Conservation (phyloP, 1,284 basidiomycete genomes). For the Malassezia arunalokei region DNA sequence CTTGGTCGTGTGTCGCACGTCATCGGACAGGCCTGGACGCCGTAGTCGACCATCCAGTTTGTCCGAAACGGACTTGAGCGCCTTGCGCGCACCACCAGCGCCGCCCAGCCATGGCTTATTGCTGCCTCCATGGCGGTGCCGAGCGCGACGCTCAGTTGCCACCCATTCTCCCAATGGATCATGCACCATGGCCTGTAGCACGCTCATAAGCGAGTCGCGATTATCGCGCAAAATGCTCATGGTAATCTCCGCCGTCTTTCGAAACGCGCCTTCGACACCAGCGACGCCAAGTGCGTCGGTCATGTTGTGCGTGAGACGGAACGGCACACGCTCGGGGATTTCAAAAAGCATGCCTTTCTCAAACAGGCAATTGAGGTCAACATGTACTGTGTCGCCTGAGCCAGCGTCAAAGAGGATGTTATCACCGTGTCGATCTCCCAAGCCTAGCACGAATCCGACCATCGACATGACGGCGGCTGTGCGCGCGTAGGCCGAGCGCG, state of each 20-base stretch:
- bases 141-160: slow-evolving; percentile 49
- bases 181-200: slow-evolving; percentile 92
- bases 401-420: slow-evolving; percentile 86
- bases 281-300: slow-evolving; percentile 86
- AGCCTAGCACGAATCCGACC: slow-evolving; percentile 89
- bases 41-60: slow-evolving; percentile 38
- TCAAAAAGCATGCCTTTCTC: slow-evolving; percentile 81
- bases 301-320: slow-evolving; percentile 87
- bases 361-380: slow-evolving; percentile 96
- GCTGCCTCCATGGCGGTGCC: slow-evolving; percentile 15
- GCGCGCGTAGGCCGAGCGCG: slow-evolving; percentile 70
- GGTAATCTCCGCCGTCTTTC: slow-evolving; percentile 82
- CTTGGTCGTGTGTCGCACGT: slow-evolving; percentile 28
- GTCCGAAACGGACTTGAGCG: slow-evolving; percentile 34
- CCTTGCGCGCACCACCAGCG: slow-evolving; percentile 28
- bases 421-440: slow-evolving; percentile 95
- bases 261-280: slow-evolving; percentile 87
- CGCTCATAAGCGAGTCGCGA: slow-evolving; percentile 86
- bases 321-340: slow-evolving; percentile 83
- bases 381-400: slow-evolving; percentile 84
- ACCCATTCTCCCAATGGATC: slow-evolving; percentile 97
- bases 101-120: neutral
- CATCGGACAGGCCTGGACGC: slow-evolving; percentile 24
- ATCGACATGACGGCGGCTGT: slow-evolving; percentile 97
- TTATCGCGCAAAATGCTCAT: slow-evolving; percentile 77